Conservation (phyloP, 2,329 filamentous ascomycete genomes). For the Clarireedia hainanense region DNA sequence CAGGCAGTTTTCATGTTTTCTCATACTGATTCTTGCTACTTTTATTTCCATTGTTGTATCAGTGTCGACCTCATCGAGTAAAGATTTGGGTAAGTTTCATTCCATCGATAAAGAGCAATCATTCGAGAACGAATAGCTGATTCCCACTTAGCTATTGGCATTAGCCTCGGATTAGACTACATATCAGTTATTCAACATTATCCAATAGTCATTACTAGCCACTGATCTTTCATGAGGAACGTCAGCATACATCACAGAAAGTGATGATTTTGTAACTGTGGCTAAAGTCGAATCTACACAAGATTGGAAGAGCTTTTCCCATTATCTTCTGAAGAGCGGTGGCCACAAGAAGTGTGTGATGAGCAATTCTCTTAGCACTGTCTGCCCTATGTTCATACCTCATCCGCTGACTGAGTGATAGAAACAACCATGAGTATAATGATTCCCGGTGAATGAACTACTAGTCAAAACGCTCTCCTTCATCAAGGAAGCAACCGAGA, state of each 20-base stretch:
- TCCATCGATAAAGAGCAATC: too few relatives aligned
- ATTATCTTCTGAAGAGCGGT: not conserved
- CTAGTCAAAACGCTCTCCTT: not conserved
- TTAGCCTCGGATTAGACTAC: not conserved
- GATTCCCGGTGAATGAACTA: not conserved
- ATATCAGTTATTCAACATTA: not conserved
- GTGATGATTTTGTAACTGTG: not conserved
- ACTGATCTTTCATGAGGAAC: not conserved
- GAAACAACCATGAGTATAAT: not conserved
- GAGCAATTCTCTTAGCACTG: not conserved
- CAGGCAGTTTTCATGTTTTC: too few relatives aligned
- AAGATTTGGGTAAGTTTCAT: too few relatives aligned
- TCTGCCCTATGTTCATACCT: not conserved
- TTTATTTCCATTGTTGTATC: too few relatives aligned
- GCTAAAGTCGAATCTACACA: not conserved
- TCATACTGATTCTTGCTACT: too few relatives aligned
- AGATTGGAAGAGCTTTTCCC: not conserved
- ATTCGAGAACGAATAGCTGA: not conserved
- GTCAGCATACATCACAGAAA: not conserved
- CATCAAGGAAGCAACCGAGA: not conserved
- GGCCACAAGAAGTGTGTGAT: not conserved
- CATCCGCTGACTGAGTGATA: not conserved
- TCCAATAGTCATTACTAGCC: too few relatives aligned
- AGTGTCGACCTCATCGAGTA: too few relatives aligned
- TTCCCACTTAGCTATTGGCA: not conserved